phyloP scores from a whole-genome alignment of 352 stramenopile species.

The Phytophthora pini region DNA sequence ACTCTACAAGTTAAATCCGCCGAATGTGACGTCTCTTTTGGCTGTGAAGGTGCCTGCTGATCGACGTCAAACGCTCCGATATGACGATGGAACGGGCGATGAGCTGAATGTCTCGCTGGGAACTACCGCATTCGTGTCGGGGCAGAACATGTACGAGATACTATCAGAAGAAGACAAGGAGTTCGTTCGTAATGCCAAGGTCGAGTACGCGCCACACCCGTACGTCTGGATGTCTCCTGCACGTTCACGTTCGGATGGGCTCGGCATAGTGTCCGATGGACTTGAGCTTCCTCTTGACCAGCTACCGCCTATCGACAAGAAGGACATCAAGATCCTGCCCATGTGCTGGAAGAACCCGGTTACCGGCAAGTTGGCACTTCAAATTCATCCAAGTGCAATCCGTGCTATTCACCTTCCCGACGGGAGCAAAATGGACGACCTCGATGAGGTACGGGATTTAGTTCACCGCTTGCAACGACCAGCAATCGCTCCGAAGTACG shows the following conservation, averaged over 20 bases:
- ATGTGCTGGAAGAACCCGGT: constrained; percentile 45
- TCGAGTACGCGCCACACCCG: constrained; percentile 40
- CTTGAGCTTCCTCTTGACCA: constrained; percentile 35
- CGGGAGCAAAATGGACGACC: constrained; percentile 32
- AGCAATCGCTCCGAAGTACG: constrained; percentile 35
- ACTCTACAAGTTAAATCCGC: constrained; percentile 34
- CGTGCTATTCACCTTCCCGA: constrained; percentile 29
- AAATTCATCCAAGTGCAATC: constrained; percentile 39
- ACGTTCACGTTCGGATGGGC: constrained; percentile 33
- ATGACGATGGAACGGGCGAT: constrained; percentile 38
- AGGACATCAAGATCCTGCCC: constrained; percentile 36
- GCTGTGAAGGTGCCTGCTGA: constrained; percentile 33
- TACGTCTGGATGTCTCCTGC: constrained; percentile 45
- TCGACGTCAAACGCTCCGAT: constrained; percentile 36
- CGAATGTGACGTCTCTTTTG: constrained; percentile 36
- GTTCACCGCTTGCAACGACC: constrained; percentile 36
- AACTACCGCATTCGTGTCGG: constrained; percentile 39
- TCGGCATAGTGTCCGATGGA: constrained; percentile 34
- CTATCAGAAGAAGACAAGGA: constrained; percentile 37
- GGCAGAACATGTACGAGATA: constrained; percentile 39
- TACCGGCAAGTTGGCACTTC: constrained; percentile 32
- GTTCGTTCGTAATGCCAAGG: constrained; percentile 33
- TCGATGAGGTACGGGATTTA: constrained; percentile 31
- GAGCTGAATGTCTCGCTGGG: constrained; percentile 32
- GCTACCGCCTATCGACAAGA: constrained; percentile 32